Evolutionary conservation across 805 yeast species (phyloP), one percentile per base, ranked within the genome.

Genomic region (Candida anglica): DNA sequence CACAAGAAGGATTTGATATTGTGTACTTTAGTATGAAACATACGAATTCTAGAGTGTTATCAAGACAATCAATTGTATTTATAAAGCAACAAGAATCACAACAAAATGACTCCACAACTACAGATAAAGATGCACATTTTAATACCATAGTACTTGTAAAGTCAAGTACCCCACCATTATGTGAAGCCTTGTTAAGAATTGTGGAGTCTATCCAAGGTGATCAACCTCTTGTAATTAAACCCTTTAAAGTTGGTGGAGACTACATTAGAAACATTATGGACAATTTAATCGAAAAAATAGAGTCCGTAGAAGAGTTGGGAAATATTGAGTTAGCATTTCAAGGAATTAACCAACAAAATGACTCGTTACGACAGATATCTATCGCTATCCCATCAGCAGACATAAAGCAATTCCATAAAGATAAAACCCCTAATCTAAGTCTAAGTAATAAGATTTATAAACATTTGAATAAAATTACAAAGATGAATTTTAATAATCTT

Each of bases 401-500:
- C 19, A 21, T 23, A 22, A 1, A 24, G 19, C 6, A 32, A 16
- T 41, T 41, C 15, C 15, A 32, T 3, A 28, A 21, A 11, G 23
- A 11, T 11, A 21, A 21, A 9, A 21, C 9, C 11, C 11, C 23
- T 11, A 32, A 8, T 15, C 14, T 16, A 30, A n/a, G n/a, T n/a
- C 34, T 4, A 15, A 33, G 11, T 27, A 32, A 9, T 30, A 33
- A 15, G 32, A 36, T 39, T 53, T 19, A 36, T 45, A 21, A 31
- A 33, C 22, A 37, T 28, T 28, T 60, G 19, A 33, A 43, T 19
- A 26, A 31, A 6, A 34, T 42, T 9, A 52, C 60, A n/a, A 43
- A 45, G 21, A 23, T 59, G 5, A 40, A 43, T 14, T 42, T 58
- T 18, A 38, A 42, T 3, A 50, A 50, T 22, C 37, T 60, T 27